Evolutionary conservation across 495 filamentous ascomycete species (phyloP), one percentile per base, ranked within the genome.

Genomic region (Immersiella caudata): DNA sequence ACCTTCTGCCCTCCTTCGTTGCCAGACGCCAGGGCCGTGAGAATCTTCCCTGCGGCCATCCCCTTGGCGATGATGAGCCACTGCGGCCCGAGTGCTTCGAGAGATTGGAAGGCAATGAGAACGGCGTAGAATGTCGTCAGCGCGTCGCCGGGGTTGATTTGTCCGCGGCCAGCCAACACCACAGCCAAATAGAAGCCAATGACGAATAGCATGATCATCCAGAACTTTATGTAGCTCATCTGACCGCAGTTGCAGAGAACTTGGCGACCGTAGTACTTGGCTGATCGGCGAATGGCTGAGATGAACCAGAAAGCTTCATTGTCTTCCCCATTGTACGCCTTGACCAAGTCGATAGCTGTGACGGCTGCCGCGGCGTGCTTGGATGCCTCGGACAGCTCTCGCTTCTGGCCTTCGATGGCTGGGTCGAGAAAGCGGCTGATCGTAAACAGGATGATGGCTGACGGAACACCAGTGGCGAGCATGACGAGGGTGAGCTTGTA

Each of bases 161-260:
- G 40, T 7, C 79, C 77, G 8, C 78, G 74, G 12, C 77, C 77
- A 21, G 93, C 87, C 7, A 96, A 81, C 1, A 83, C 76, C 60
- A 88, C 86, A 0, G 93, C 94, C 75, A 93, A 96, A 87, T 91
- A 97, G 70, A 99, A 97, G 0, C 94, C 94, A 70, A 93, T 87
- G 0, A 96, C 90, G 64, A 98, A 97, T 79, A 98, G 90, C 2
- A 83, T 82, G 18, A 93, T 85, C 36, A 88, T 89, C 79, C 91
- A 85, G 69, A 96, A 83, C 52, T 89, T 88, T 52, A 91, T 83
- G 55, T 91, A 84, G 0, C 89, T 87, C 64, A 91, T 86, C 72
- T 96, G 93, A 0, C 86, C 69, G 6, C 91, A 88, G 70, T 87
- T 90, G 9, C 86, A 78, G 50, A 84, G 79, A 1, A 89, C 91